Conservation (phyloP, 306 rosid genomes). For the Quercus rubra region DNA sequence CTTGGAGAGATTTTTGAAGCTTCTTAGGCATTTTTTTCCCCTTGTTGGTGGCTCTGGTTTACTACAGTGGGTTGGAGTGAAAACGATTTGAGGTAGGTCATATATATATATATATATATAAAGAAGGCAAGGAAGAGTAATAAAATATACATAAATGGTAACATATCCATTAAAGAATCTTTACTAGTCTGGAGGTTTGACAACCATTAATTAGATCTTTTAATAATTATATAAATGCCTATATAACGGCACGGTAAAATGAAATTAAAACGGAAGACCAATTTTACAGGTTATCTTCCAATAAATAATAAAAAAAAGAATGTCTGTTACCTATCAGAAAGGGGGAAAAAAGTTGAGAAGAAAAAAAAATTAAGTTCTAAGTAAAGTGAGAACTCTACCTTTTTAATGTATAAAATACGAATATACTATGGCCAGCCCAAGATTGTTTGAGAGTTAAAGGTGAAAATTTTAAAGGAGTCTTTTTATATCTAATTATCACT, state of each 20-base stretch:
- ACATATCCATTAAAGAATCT: neutral
- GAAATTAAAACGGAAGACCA: too few species aligned
- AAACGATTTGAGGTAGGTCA: neutral
- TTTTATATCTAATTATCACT: too few species aligned
- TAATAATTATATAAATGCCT: neutral
- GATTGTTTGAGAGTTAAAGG: too few species aligned
- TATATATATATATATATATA: slow-evolving; percentile 31
- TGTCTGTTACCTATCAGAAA: too few species aligned
- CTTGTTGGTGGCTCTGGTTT: neutral
- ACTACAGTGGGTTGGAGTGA: neutral
- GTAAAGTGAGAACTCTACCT: too few species aligned
- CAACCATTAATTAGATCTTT: neutral
- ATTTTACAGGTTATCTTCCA: too few species aligned
- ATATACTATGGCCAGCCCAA: too few species aligned
- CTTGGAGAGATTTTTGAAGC: slow-evolving; percentile 41
- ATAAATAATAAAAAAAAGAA: too few species aligned
- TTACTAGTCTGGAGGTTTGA: neutral
- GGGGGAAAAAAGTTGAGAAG: too few species aligned
- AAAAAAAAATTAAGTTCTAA: too few species aligned
- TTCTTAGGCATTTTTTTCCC: slow-evolving; percentile 50
- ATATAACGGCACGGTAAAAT: neutral
- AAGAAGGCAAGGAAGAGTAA: neutral
- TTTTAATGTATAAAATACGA: too few species aligned
- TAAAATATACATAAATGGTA: neutral
- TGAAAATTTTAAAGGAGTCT: too few species aligned